Base-by-base conservation (phyloP, 1,139 yeast genomes). In the Barnettozyma hawaiiensis region DNA sequence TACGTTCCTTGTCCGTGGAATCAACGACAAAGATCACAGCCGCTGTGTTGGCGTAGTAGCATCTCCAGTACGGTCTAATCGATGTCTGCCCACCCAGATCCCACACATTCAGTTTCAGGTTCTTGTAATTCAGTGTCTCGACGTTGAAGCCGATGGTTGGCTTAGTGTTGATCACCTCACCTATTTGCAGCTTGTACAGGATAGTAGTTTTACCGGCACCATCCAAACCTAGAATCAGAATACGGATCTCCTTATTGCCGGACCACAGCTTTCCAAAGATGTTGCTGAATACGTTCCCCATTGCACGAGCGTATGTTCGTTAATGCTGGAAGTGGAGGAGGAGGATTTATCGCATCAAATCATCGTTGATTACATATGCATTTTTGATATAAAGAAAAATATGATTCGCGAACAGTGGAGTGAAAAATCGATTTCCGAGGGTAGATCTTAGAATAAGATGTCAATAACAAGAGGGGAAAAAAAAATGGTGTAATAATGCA, bases 181-280 rank as follows among this genome's bases (percentile, higher is more conserved):
- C 97, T 65, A 89, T 74, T 62, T 92, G 97, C 49, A 92, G 72
- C 54, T 94, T 78, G 67, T 92, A 92, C 48, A 92, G 73, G 47
- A 92, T 90, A 10, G 98, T 92, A 37, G 98, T 92, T 63, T 92
- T 92, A 42, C 98, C 98, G 3, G 98, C 97, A 68, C 97, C 97
- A 65, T 92, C 98, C 48, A 92, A 70, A 5, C 98, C 98, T 44
- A 92, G 71, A 55, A 92, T 92, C 51, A 92, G 75, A 46, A 92
- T 89, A 54, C 98, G 76, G 59, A 90, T 83, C 65, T 92, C 97
- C 64, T 87, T 87, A 57, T 82, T 83, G 42, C 81, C 76, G 27
- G 95, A 95, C 95, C 97, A 92, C 43, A 92, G 71, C 58, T 79
- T 78, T 45, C 89, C 81, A 62, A 90, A 87, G 58, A 92, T 78